Conservation (phyloP, 192 early-diverging fungal genomes). For the Entomortierella parvispora region DNA sequence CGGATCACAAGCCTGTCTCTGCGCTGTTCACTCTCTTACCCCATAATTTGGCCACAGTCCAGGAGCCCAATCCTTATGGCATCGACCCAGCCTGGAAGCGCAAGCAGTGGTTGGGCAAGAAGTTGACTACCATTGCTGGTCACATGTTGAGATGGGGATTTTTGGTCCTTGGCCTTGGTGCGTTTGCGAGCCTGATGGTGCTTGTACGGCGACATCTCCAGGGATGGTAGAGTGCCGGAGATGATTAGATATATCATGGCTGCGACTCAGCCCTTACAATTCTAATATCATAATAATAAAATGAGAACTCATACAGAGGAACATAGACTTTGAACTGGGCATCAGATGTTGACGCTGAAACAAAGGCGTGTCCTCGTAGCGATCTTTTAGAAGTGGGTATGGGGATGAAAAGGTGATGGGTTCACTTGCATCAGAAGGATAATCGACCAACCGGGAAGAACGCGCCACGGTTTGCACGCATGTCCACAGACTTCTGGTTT, state of each 20-base stretch:
- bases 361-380: too few relatives aligned
- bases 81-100: slow-evolving; percentile 29
- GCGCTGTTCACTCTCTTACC: slow-evolving; percentile 45
- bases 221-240: slow-evolving; percentile 14
- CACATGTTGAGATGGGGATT: slow-evolving; percentile 47
- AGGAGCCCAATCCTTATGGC: slow-evolving; percentile 24
- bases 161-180: slow-evolving; percentile 23
- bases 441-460: too few relatives aligned
- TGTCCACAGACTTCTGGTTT: neutral
- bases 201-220: slow-evolving; percentile 31
- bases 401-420: too few relatives aligned
- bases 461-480: too few relatives aligned
- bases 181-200: slow-evolving; percentile 11
- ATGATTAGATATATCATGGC: too few relatives aligned
- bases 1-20: slow-evolving; percentile 58
- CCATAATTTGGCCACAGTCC: slow-evolving; percentile 25
- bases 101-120: slow-evolving; percentile 45
- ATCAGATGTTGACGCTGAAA: too few relatives aligned
- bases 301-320: too few relatives aligned
- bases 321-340: too few relatives aligned
- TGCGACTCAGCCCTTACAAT: too few relatives aligned
- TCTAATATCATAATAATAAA: too few relatives aligned
- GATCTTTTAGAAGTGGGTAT: too few relatives aligned
- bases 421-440: too few relatives aligned
- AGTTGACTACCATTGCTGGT: slow-evolving; percentile 37